A percentile compares a stretch with the other conserved stretches of the same genome.
Conservation (phyloP, 2,329 filamentous ascomycete genomes). For the Didymella glomerata region DNA sequence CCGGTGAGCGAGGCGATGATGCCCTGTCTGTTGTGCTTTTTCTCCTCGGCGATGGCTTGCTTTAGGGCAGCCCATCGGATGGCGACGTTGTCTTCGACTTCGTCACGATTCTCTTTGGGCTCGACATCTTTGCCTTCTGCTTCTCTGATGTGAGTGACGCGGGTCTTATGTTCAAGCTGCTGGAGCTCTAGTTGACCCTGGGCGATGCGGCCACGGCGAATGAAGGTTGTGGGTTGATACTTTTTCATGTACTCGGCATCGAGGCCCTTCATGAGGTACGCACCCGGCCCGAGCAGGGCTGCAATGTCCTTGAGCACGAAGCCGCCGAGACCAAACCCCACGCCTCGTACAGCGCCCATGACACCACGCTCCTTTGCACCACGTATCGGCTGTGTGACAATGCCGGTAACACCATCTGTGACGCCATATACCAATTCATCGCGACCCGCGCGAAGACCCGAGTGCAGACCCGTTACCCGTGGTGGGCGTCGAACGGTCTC, state of each 20-base stretch:
- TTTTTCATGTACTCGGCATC: slow-evolving; percentile 66
- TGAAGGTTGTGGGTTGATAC: slow-evolving; percentile 61
- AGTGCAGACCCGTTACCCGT: slow-evolving; percentile 70
- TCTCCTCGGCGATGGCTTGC: slow-evolving; percentile 36
- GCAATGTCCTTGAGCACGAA: slow-evolving; percentile 71
- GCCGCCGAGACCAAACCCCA: slow-evolving; percentile 70
- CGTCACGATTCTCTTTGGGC: slow-evolving; percentile 32
- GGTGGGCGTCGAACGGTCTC: slow-evolving; percentile 71
- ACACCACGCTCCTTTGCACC: slow-evolving; percentile 65
- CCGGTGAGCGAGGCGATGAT: slow-evolving; percentile 39
- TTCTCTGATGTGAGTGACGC: slow-evolving; percentile 18
- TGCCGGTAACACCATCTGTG: slow-evolving; percentile 70
- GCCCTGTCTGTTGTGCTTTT: slow-evolving; percentile 36
- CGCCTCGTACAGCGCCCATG: slow-evolving; percentile 61
- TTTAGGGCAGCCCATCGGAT: slow-evolving; percentile 38
- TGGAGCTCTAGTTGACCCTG: slow-evolving; percentile 59
- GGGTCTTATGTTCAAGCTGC: slow-evolving; percentile 27
- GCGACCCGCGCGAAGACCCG: slow-evolving; percentile 67
- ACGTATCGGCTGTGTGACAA: slow-evolving; percentile 67
- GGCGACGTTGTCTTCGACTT: slow-evolving; percentile 43
- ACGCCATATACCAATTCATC: slow-evolving; percentile 70
- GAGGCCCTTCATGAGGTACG: slow-evolving; percentile 70
- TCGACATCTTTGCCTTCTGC: slow-evolving; percentile 15
- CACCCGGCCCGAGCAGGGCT: slow-evolving; percentile 67
- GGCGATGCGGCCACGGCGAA: slow-evolving; percentile 66